Evolutionary conservation across 202 grass and related monocot genomes (phyloP), one percentile per base, ranked within the genome.

Genomic region (Eragrostis tef): DNA sequence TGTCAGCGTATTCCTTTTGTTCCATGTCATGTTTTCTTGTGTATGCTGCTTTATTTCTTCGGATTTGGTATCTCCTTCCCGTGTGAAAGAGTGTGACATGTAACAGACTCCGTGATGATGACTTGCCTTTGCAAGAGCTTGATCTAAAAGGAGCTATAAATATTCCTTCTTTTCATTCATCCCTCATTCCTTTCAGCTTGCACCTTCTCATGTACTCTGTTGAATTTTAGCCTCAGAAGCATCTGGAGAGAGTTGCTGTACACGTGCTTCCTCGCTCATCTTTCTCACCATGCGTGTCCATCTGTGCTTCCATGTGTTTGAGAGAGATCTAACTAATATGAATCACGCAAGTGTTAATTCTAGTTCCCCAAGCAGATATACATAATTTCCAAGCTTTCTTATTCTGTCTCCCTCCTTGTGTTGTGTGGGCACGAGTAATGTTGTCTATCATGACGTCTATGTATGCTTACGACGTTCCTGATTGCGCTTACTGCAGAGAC

Each of bases 401-500:
- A 16, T 27, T 27, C 60, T 9, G 2, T 70, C 11, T 16, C 11
- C 9, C 6, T 8, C 8, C 24, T 2, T 58, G 20, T 4, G 3
- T 7, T 3, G 19, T 57, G n/a, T 3, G 17, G 17, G 19, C 19
- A 20, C 51, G 16, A n/a, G 17, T 51, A 14, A 51, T 22, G 3
- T 24, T 46, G 21, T 15, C 22, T 44, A 44, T 9, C 4, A 6
- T 12, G 13, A n/a, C 41, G 20, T 63, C 59, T 49, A 52, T 52
- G 6, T 57, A 52, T 13, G 67, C 64, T 86, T 70, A 81, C 51
- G 67, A 67, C 16, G 56, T 73, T 86, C 12, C 43, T 31, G 21
- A 64, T 52, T 62, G 13, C 26, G 79, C 85, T 39, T 25, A 31
- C 90, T 97, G 84, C 94, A 97, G 94, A 92, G 78, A 97, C 91